Base-by-base conservation (phyloP, 2,329 filamentous ascomycete genomes). In the Fusarium denticulatum region DNA sequence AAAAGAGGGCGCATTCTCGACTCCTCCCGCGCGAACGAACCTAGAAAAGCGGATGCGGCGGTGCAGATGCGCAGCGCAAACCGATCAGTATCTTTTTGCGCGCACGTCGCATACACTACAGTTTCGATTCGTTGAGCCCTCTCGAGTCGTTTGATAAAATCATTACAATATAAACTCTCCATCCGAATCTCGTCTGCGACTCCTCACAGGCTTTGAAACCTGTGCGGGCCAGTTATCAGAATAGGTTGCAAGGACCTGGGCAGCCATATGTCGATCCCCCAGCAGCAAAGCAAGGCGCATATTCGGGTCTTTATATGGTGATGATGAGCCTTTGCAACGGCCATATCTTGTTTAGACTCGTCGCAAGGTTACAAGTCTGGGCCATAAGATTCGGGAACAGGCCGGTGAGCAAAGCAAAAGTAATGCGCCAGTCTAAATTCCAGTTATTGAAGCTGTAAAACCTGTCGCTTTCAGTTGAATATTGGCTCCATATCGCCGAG, bases 1-100 rank as follows among this genome's bases (percentile, higher is more conserved):
- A 64, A 65, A 61, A 59, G 53, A 61, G 40, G 67, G 71, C 67
- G 71, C 67, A 72, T 72, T 74, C 71, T 73, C 37, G 63, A 72
- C 60, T 68, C 53, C 55, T 61, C 60, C 28, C 60, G 57, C 62
- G 52, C 52, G 45, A 46, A 68, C 49, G 71, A 74, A 73, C 71
- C 63, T 62, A 69, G 71, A 73, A 72, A 73, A 73, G 71, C 71
- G 71, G 71, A 74, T 73, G 71, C 71, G 63, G 71, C 63, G 39
- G 71, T 74, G 67, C 71, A 57, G 22, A 39, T 57, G 62, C 68
- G 62, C 61, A 56, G 68, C 63, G 63, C 69, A 71, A 61, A 60
- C 49, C 39, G 55, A 63, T 47, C 61, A 71, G 32, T 52, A 43
- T 57, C 36, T 55, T 62, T 61, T 65, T 72, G 63, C 64, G 71